Conservation (phyloP, 208 protist genomes). For the Angomonas deanei region DNA sequence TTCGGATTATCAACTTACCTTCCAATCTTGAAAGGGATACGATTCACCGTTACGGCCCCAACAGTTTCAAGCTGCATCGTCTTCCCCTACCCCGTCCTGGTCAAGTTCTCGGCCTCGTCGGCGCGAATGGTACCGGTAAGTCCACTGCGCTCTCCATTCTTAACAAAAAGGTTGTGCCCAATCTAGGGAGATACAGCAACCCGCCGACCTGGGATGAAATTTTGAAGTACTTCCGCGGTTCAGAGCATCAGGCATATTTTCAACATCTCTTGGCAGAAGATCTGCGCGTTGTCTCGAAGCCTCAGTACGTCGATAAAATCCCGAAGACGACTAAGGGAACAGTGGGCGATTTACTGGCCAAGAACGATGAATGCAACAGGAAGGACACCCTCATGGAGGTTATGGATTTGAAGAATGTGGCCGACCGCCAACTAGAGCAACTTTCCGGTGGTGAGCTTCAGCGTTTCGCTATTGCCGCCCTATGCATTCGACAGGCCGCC, state of each 20-base stretch:
- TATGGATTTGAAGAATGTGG: slow-evolving; percentile 92
- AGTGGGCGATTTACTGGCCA: slow-evolving; percentile 90
- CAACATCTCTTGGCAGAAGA: slow-evolving; percentile 97
- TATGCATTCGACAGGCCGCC: slow-evolving; percentile 85
- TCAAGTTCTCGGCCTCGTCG: slow-evolving; percentile 99
- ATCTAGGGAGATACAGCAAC: slow-evolving; percentile 95
- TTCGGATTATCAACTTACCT: slow-evolving; percentile 99
- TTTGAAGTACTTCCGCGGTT: slow-evolving; percentile 98
- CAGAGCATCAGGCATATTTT: slow-evolving; percentile 99
- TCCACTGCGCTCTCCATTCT: slow-evolving; percentile 99
- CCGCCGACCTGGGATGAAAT: slow-evolving; percentile 99
- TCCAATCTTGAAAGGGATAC: slow-evolving; percentile 96
- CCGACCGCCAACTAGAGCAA: slow-evolving; percentile 92
- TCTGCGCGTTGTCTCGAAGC: slow-evolving; percentile 97
- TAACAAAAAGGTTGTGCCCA: slow-evolving; percentile 98
- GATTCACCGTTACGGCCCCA: slow-evolving; percentile 99
- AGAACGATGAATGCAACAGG: slow-evolving; percentile 86
- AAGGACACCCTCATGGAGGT: slow-evolving; percentile 79
- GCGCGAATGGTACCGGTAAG: slow-evolving; percentile 99
- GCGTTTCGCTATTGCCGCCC: slow-evolving; percentile 98
- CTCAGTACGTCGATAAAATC: slow-evolving; percentile 99
- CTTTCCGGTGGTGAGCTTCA: slow-evolving; percentile 99
- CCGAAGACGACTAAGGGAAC: slow-evolving; percentile 95
- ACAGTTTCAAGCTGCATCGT: slow-evolving; percentile 99
- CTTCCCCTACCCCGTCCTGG: slow-evolving; percentile 98